phyloP scores from a whole-genome alignment of 768 basidiomycete species.

The Pisolithus albus region DNA sequence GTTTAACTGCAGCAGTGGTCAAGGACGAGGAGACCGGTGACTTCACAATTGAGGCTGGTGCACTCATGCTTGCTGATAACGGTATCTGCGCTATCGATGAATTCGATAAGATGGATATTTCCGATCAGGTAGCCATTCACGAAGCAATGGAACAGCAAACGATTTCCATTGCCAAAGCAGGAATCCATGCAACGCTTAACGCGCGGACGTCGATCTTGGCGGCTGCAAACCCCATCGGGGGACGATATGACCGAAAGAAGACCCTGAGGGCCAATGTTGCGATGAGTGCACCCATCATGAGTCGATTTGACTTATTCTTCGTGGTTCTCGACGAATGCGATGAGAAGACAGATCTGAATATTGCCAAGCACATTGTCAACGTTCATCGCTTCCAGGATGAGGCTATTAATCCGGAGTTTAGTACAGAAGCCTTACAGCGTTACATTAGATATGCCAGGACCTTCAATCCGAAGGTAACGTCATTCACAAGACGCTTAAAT shows the following conservation, averaged over 20 bases:
- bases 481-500: neutral
- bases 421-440: slow-evolving; percentile 90
- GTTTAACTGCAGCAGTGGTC: slow-evolving; percentile 97
- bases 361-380: slow-evolving; percentile 96
- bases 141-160: slow-evolving; percentile 99
- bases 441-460: slow-evolving; percentile 97
- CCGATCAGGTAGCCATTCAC: slow-evolving; percentile 98
- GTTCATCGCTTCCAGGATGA: slow-evolving; percentile 94
- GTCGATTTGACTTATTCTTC: slow-evolving; percentile 96
- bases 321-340: slow-evolving; percentile 97
- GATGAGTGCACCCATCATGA: slow-evolving; percentile 99
- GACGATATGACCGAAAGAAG: slow-evolving; percentile 93
- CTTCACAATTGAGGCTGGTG: slow-evolving; percentile 98
- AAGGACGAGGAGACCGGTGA: slow-evolving; percentile 99
- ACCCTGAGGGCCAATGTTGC: slow-evolving; percentile 86
- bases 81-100: slow-evolving; percentile 99
- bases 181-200: slow-evolving; percentile 97
- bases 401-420: slow-evolving; percentile 94
- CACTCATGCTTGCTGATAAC: slow-evolving; percentile 98
- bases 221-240: slow-evolving; percentile 96
- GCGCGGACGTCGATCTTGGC: slow-evolving; percentile 96
- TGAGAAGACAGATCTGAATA: slow-evolving; percentile 84
- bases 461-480: slow-evolving; percentile 87
- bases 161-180: slow-evolving; percentile 97
- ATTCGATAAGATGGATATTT: slow-evolving; percentile 99